Conservation (phyloP, 2,329 filamentous ascomycete genomes). For the Botrytis byssoidea region DNA sequence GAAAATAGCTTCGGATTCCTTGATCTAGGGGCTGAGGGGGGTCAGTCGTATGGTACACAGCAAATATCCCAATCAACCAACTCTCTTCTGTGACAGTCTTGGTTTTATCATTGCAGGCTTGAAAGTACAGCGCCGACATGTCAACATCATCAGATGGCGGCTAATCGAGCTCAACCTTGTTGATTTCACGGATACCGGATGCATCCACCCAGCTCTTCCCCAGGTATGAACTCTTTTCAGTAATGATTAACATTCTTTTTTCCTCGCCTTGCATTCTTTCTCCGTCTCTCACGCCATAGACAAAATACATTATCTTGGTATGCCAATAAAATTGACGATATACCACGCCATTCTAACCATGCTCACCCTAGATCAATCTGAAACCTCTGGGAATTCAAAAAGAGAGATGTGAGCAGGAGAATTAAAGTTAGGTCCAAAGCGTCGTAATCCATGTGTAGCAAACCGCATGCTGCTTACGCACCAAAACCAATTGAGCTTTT, state of each 20-base stretch:
- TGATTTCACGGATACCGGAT: neutral
- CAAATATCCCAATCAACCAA: neutral
- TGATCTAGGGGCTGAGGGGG: neutral
- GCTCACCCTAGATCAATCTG: neutral
- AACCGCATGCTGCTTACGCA: slow-evolving; percentile 1
- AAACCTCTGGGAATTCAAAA: slow-evolving; percentile 1
- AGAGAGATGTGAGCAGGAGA: neutral
- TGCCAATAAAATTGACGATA: neutral
- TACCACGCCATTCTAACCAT: neutral
- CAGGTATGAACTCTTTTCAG: neutral
- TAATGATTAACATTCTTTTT: neutral
- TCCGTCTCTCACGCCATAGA: neutral
- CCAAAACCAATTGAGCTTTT: neutral
- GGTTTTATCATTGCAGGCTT: neutral
- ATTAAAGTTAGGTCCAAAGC: neutral
- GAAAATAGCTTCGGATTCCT: neutral
- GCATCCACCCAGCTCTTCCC: neutral
- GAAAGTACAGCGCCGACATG: neutral
- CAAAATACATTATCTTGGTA: neutral
- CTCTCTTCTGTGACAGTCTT: neutral
- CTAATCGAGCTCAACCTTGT: slow-evolving; percentile 1
- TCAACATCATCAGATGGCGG: slow-evolving; percentile 1
- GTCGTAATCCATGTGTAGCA: slow-evolving; percentile 1
- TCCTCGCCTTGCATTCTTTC: neutral
- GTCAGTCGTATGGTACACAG: neutral